These are phyloP conservation scores for Claviceps africana DNA, from an alignment of 2,329 filamentous ascomycete species.

Conservation along the genomic window DNA sequence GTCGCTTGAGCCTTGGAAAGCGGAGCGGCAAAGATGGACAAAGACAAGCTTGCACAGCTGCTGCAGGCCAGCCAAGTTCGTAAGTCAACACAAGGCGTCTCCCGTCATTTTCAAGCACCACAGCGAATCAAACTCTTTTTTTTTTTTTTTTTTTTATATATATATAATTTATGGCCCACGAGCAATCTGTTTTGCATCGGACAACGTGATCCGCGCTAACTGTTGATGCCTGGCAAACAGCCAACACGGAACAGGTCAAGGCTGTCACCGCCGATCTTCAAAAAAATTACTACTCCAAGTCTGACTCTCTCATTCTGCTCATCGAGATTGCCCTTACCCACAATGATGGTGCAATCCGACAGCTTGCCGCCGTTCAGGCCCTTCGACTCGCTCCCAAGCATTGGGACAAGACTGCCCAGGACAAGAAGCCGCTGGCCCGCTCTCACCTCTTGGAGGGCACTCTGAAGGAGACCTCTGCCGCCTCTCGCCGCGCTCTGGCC, in stretches of 20 bases:
- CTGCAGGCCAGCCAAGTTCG: slow-evolving; percentile 78
- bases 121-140: neutral
- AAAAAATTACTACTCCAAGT: slow-evolving; percentile 82
- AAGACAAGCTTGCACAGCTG: slow-evolving; percentile 69
- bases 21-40: slow-evolving; percentile 22
- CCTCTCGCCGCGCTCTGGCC: slow-evolving; percentile 74
- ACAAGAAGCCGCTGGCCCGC: slow-evolving; percentile 68
- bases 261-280: slow-evolving; percentile 79
- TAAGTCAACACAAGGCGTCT: slow-evolving; percentile 38
- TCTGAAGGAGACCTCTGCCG: slow-evolving; percentile 60
- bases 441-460: slow-evolving; percentile 73
- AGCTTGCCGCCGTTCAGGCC: slow-evolving; percentile 84
- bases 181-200: too few species aligned
- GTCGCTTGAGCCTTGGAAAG: slow-evolving; percentile 6
- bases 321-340: slow-evolving; percentile 80
- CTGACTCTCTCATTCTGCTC: slow-evolving; percentile 70
- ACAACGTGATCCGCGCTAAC: slow-evolving; percentile 17
- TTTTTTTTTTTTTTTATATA: too few species aligned
- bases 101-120: neutral
- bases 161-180: too few species aligned
- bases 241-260: slow-evolving; percentile 81
- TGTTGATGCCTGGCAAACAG: slow-evolving; percentile 30
- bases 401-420: slow-evolving; percentile 60
- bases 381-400: slow-evolving; percentile 71
- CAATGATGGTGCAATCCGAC: slow-evolving; percentile 57